A percentile compares a stretch with the other conserved stretches of the same genome.
These are phyloP conservation scores for Debaryomyces singareniensis DNA, from an alignment of 1,139 yeast species.

Conservation along the genomic window DNA sequence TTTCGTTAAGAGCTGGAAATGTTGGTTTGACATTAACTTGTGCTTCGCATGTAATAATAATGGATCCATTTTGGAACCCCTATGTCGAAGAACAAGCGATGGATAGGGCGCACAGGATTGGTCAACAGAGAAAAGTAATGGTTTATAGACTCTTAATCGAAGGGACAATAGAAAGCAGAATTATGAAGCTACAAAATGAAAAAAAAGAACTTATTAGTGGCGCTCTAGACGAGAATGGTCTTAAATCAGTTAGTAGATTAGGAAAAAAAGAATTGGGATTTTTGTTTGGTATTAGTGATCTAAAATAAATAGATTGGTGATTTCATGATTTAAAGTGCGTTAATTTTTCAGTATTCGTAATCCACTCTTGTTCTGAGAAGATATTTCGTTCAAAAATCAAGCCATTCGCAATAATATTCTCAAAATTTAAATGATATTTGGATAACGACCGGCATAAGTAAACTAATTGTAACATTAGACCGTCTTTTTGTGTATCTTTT, in stretches of 20 bases:
- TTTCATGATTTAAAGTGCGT: slow-evolving; percentile 23
- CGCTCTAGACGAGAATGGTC: slow-evolving; percentile 69
- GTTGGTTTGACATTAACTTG: slow-evolving; percentile 89
- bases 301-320: slow-evolving; percentile 5
- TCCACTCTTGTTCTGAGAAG: slow-evolving; percentile 30
- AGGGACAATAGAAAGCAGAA: slow-evolving; percentile 80
- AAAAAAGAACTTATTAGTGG: slow-evolving; percentile 72
- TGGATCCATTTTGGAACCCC: slow-evolving; percentile 98
- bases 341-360: slow-evolving; percentile 28
- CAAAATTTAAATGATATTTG: slow-evolving; percentile 65
- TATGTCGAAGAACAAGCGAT: slow-evolving; percentile 94
- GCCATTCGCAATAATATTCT: slow-evolving; percentile 35
- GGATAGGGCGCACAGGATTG: slow-evolving; percentile 91
- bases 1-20: slow-evolving; percentile 86
- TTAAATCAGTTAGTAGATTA: slow-evolving; percentile 58
- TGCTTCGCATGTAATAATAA: slow-evolving; percentile 83
- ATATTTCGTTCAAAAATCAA: slow-evolving; percentile 18
- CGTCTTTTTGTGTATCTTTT: slow-evolving; percentile 44
- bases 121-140: slow-evolving; percentile 70
- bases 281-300: slow-evolving; percentile 62
- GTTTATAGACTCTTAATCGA: slow-evolving; percentile 65
- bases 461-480: slow-evolving; percentile 63
- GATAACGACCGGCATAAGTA: slow-evolving; percentile 74
- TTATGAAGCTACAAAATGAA: slow-evolving; percentile 64
- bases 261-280: slow-evolving; percentile 70